A percentile compares a stretch with the other conserved stretches of the same genome.
Evolutionary conservation across 108 stramenopile species (phyloP).

Genomic region (Phaeodactylum tricornutum): DNA sequence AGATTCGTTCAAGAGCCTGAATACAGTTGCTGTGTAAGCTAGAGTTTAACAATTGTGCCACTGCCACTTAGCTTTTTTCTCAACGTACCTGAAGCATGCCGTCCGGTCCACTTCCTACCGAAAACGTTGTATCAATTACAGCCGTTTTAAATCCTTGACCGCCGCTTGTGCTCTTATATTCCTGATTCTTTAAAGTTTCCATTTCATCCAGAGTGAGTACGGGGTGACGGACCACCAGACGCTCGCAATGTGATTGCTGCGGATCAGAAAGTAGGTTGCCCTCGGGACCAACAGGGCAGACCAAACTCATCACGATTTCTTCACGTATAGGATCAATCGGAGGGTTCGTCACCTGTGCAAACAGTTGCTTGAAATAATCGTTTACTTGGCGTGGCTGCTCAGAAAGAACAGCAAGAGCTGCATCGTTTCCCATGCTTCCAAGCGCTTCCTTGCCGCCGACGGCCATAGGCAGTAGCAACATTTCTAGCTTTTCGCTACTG

Average conservation of each 20-base stretch:
- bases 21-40: constrained; percentile 3
- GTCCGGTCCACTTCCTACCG: constrained; percentile 75
- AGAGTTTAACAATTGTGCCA: no score
- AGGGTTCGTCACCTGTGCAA: constrained; percentile 98
- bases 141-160: constrained; percentile 61
- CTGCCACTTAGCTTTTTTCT: no score
- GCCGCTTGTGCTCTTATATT: constrained; percentile 52
- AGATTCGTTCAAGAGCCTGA: constrained; percentile 86
- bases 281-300: constrained; percentile 92
- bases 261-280: constrained; percentile 83
- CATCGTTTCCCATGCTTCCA: constrained; percentile 97
- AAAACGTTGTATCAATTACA: constrained; percentile 89
- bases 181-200: constrained; percentile 81
- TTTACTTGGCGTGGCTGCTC: constrained; percentile 85
- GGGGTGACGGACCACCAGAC: constrained; percentile 84
- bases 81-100: constrained; percentile 84
- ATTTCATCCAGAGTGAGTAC: constrained; percentile 90
- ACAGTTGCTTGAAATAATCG: constrained; percentile 98
- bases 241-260: constrained; percentile 57
- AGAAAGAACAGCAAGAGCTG: constrained; percentile 92
- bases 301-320: constrained; percentile 97
- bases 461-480: constrained; percentile 90
- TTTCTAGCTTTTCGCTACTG: constrained; percentile 88
- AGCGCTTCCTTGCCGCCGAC: constrained; percentile 91
- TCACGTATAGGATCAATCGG: constrained; percentile 98